Evolutionary conservation across 2,329 filamentous ascomycete genomes (phyloP).

Genomic region (Xylaria sp.): DNA sequence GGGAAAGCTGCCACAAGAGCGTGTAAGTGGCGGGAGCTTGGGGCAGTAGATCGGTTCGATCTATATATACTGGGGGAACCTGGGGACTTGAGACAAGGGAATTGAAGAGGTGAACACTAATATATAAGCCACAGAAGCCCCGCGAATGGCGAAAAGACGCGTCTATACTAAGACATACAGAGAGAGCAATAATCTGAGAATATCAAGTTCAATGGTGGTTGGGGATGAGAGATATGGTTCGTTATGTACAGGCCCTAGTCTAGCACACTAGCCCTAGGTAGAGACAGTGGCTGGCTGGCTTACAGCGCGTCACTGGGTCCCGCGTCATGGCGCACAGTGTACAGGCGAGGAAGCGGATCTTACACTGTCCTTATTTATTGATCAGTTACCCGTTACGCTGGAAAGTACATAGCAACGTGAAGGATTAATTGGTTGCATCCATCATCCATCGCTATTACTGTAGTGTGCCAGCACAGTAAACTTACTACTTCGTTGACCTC

Average conservation of each 20-base stretch:
- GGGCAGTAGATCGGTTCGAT: slow-evolving; percentile 13
- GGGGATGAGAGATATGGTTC: slow-evolving; percentile 22
- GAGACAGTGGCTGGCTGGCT: slow-evolving; percentile 31
- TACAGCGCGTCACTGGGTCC: slow-evolving; percentile 35
- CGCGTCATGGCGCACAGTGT: slow-evolving; percentile 36
- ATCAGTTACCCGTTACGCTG: slow-evolving; percentile 26
- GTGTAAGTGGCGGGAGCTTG: slow-evolving; percentile 17
- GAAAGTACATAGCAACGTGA: slow-evolving; percentile 3
- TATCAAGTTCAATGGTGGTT: slow-evolving; percentile 17
- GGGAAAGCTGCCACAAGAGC: slow-evolving; percentile 1
- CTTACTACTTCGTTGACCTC: too few relatives aligned
- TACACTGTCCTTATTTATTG: slow-evolving; percentile 37
- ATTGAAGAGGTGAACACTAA: not conserved
- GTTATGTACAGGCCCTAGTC: slow-evolving; percentile 26
- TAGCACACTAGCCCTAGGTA: too few relatives aligned
- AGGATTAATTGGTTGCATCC: slow-evolving; percentile 4
- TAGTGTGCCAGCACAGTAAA: not conserved
- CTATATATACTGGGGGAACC: slow-evolving; percentile 1
- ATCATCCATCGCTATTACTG: not conserved
- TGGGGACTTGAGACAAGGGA: not conserved
- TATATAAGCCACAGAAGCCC: not conserved
- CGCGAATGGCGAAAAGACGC: slow-evolving; percentile 8
- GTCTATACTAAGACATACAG: slow-evolving; percentile 19
- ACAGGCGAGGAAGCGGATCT: not conserved
- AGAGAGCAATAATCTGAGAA: slow-evolving; percentile 6